These are phyloP conservation scores for Schizophyllum commune DNA, from an alignment of 1,284 basidiomycete genomes.

Conservation along the genomic window DNA sequence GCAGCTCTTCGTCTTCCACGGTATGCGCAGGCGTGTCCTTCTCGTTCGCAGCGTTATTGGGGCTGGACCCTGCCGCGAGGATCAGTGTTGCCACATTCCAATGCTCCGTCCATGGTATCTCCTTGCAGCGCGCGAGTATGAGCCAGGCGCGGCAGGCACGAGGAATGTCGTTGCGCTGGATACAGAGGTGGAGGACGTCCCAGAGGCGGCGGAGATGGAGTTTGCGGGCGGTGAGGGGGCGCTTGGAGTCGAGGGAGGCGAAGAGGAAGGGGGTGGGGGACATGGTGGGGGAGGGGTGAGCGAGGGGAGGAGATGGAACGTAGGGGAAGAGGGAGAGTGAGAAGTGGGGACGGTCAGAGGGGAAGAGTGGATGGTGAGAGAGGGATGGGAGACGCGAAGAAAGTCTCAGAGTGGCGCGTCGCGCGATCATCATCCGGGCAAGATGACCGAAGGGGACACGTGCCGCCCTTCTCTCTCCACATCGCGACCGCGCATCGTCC, in stretches of 20 bases:
- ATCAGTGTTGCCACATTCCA: constrained; percentile 69
- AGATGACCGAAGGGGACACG: neutral
- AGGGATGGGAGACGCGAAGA: too few relatives aligned
- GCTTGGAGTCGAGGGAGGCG: constrained; percentile 37
- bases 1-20: constrained; percentile 21
- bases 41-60: constrained; percentile 10
- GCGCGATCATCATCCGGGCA: neutral
- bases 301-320: too few relatives aligned
- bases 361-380: too few relatives aligned
- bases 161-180: constrained; percentile 60
- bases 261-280: constrained; percentile 35
- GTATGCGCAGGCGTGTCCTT: constrained; percentile 16
- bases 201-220: constrained; percentile 65
- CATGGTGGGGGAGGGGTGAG: neutral
- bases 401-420: too few relatives aligned
- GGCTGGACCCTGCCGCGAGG: constrained; percentile 18
- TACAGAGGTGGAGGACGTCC: constrained; percentile 66
- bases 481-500: neutral
- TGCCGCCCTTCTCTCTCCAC: neutral
- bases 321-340: too few relatives aligned
- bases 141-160: constrained; percentile 73
- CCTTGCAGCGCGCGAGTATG: constrained; percentile 77
- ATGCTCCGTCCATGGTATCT: constrained; percentile 68
- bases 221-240: constrained; percentile 46
- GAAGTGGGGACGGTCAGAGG: too few relatives aligned